phyloP scores from a whole-genome alignment of 306 rosid species.

The Trichosanthes truncata region DNA sequence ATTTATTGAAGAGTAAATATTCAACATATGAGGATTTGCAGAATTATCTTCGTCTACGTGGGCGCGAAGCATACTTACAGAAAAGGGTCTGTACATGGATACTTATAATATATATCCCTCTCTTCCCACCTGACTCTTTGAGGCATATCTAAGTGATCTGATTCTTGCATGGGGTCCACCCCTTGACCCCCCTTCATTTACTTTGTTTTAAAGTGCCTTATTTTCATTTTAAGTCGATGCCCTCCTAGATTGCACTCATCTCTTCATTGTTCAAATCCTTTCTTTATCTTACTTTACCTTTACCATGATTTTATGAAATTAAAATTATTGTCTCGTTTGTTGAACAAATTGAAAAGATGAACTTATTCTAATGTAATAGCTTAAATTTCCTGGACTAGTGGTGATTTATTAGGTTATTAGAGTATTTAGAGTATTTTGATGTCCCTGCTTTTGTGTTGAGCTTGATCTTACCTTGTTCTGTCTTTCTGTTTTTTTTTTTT shows the following conservation, averaged over 20 bases:
- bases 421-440: not conserved
- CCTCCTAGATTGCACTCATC: not conserved
- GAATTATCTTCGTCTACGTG: slow-evolving; percentile 59
- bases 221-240: not conserved
- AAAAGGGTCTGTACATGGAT: slow-evolving; percentile 49
- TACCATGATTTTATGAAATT: not conserved
- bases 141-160: not conserved
- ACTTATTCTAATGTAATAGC: not conserved
- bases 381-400: not conserved
- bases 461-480: not conserved
- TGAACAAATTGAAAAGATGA: not conserved
- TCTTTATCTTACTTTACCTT: slow-evolving; percentile 3
- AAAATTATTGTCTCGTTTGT: not conserved
- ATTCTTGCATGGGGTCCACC: not conserved
- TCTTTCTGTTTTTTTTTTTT: not conserved
- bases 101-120: not conserved
- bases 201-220: not conserved
- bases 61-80: slow-evolving; percentile 79
- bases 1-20: slow-evolving; percentile 52
- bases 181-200: not conserved
- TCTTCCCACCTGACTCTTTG: not conserved
- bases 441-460: not conserved
- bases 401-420: not conserved
- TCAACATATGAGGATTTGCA: slow-evolving; percentile 57
- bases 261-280: not conserved